Conservation (phyloP, 1,139 yeast genomes). For the Scheffersomyces illinoinensis region DNA sequence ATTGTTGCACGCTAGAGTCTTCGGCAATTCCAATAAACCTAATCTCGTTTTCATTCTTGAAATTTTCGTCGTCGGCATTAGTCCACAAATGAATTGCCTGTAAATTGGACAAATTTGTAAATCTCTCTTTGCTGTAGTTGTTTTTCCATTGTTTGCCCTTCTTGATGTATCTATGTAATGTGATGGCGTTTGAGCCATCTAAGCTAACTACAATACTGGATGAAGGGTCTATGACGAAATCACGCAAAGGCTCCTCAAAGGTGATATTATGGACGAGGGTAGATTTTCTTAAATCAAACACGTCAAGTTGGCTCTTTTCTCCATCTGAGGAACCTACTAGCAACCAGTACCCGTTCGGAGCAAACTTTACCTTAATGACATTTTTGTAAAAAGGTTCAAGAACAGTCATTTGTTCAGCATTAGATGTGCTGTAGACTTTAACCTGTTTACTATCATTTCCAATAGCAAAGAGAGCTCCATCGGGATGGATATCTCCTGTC, state of each 20-base stretch:
- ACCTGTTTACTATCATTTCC: slow-evolving; percentile 43
- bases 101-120: neutral
- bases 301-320: slow-evolving; percentile 30
- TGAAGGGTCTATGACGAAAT: slow-evolving; percentile 48
- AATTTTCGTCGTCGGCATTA: slow-evolving; percentile 7
- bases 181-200: slow-evolving; percentile 14
- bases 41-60: slow-evolving; percentile 7
- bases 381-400: slow-evolving; percentile 25
- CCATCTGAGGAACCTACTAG: slow-evolving; percentile 20
- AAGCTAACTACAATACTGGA: slow-evolving; percentile 37
- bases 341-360: slow-evolving; percentile 73
- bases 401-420: slow-evolving; percentile 39
- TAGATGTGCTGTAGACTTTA: slow-evolving; percentile 43
- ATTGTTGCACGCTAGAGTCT: slow-evolving; percentile 5
- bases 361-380: slow-evolving; percentile 50
- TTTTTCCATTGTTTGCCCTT: slow-evolving; percentile 46
- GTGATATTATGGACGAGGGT: slow-evolving; percentile 28
- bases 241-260: slow-evolving; percentile 16
- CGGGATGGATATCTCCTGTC: slow-evolving; percentile 57
- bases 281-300: slow-evolving; percentile 60
- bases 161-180: slow-evolving; percentile 40
- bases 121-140: slow-evolving; percentile 2
- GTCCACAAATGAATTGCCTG: slow-evolving; percentile 5
- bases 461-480: slow-evolving; percentile 61
- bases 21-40: slow-evolving; percentile 3